Evolutionary conservation across 2,329 filamentous ascomycete species (phyloP).

Genomic region (Cladosporium sp.): DNA sequence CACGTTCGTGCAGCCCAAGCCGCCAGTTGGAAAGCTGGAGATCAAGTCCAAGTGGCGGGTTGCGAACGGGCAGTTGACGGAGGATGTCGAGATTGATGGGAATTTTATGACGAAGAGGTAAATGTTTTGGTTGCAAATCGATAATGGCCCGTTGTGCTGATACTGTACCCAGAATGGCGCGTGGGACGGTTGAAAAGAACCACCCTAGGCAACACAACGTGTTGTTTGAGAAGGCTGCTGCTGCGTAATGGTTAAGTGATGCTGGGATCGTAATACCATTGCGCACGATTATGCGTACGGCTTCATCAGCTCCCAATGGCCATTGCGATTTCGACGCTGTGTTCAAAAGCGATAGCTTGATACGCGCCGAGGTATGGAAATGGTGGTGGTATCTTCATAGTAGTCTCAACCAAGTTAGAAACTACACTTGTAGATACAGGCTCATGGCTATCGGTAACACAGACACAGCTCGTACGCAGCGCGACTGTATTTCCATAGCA

Average conservation of each 20-base stretch:
- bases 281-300: not conserved
- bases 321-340: not conserved
- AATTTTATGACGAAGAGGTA: constrained; percentile 46
- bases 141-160: not conserved
- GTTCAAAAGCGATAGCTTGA: not conserved
- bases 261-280: not conserved
- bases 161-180: constrained; percentile 34
- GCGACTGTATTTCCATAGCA: not conserved
- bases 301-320: not conserved
- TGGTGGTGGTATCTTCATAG: not conserved
- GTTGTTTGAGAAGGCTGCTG: constrained; percentile 35
- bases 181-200: constrained; percentile 45
- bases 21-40: constrained; percentile 42
- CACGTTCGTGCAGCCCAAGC: constrained; percentile 43
- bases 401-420: not conserved
- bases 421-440: not conserved
- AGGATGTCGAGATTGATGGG: constrained; percentile 46
- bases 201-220: constrained; percentile 42
- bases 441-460: no score
- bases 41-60: constrained; percentile 45
- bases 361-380: not conserved
- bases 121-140: not conserved
- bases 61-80: constrained; percentile 35
- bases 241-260: not conserved
- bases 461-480: no score